These are phyloP conservation scores for Colletotrichum limetticola DNA, from an alignment of 2,329 filamentous ascomycete genomes.

Conservation along the genomic window DNA sequence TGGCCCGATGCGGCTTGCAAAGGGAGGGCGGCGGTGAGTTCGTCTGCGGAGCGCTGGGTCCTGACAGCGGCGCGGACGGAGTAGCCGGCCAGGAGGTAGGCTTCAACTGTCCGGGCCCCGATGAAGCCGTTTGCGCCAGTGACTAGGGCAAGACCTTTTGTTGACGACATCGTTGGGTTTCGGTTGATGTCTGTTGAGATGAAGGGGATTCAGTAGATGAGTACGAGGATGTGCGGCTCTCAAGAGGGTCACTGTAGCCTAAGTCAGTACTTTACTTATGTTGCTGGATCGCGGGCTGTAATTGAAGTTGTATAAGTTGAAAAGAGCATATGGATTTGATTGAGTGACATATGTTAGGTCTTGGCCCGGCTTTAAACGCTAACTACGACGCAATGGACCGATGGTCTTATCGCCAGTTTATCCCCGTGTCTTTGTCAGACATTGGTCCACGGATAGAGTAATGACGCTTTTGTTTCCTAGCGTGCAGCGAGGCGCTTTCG, in stretches of 20 bases:
- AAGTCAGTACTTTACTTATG: no score
- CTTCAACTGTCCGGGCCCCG: slow-evolving; percentile 47
- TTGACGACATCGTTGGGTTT: slow-evolving; percentile 2
- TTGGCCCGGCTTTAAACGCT: not conserved
- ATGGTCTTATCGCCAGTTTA: not conserved
- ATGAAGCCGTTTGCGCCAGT: slow-evolving; percentile 55
- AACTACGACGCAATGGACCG: not conserved
- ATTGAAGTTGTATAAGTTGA: no score
- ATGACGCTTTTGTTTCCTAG: not conserved
- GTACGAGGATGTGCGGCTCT: not conserved
- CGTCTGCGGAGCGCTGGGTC: slow-evolving; percentile 37
- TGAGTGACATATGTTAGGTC: not conserved
- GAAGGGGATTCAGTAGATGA: not conserved
- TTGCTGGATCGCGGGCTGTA: no score
- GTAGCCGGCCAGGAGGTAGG: slow-evolving; percentile 50
- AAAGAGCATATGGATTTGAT: not conserved
- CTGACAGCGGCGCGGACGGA: slow-evolving; percentile 51
- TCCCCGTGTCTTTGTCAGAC: not conserved
- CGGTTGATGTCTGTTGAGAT: not conserved
- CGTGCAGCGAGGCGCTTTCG: not conserved
- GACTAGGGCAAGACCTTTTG: slow-evolving; percentile 41
- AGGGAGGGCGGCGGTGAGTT: slow-evolving; percentile 37
- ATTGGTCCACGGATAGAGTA: not conserved
- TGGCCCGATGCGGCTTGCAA: slow-evolving; percentile 33
- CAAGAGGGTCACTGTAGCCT: no score